Percentiles rank a stretch among this genome's conserved stretches.
Conservation (phyloP, 108 stramenopile species). For the Conticribra weissflogii region DNA sequence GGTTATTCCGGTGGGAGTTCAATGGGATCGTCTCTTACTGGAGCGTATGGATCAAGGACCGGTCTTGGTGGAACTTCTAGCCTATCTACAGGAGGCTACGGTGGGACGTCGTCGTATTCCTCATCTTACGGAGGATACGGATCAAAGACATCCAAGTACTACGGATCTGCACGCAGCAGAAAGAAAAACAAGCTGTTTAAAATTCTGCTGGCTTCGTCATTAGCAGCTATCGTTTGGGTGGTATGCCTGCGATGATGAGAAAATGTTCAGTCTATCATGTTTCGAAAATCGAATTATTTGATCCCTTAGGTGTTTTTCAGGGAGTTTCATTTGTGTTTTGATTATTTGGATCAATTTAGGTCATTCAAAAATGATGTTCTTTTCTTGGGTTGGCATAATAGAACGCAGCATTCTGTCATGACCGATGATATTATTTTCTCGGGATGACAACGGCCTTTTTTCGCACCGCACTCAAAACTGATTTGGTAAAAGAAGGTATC, state of each 20-base stretch:
- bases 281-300: too few relatives aligned
- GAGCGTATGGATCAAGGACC: constrained; percentile 34
- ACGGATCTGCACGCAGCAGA: constrained; percentile 18
- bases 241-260: constrained; percentile 40
- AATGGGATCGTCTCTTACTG: constrained; percentile 7
- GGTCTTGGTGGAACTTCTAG: constrained; percentile 4
- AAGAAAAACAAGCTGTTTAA: constrained; percentile 46
- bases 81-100: constrained; percentile 9
- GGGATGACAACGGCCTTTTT: too few relatives aligned
- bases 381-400: too few relatives aligned
- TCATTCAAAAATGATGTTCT: too few relatives aligned
- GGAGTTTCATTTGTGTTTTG: neutral
- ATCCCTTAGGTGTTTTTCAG: neutral
- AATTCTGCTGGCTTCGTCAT: constrained; percentile 38
- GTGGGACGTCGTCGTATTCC: constrained; percentile 28
- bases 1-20: neutral
- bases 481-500: too few relatives aligned
- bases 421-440: too few relatives aligned
- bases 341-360: too few relatives aligned
- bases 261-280: too few relatives aligned
- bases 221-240: constrained; percentile 50
- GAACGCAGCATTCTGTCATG: too few relatives aligned
- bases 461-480: too few relatives aligned
- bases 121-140: constrained; percentile 14
- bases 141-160: constrained; percentile 7